Conservation (phyloP, 306 rosid species). For the Betula pendula region DNA sequence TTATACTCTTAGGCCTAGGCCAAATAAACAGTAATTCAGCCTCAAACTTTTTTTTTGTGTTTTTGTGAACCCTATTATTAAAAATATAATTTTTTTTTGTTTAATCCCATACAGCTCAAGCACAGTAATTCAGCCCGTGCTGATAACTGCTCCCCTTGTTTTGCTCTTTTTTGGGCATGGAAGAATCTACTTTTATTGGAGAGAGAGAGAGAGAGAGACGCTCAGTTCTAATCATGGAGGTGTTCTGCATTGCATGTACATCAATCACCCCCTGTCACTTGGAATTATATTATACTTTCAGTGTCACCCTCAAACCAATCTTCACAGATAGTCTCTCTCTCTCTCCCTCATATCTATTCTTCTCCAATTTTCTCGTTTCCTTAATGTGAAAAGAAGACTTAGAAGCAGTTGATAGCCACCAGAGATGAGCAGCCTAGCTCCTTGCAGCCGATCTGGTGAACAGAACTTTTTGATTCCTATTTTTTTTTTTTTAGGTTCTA, state of each 20-base stretch:
- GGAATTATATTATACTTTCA: conserved; percentile 39
- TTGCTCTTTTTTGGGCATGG: conserved; percentile 48
- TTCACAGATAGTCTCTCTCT: background rate
- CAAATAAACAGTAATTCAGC: too few species aligned
- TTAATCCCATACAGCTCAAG: too few species aligned
- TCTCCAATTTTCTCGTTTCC: conserved; percentile 1
- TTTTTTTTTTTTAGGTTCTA: background rate
- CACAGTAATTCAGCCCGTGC: too few species aligned
- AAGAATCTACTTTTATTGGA: conserved; percentile 56
- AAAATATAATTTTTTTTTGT: too few species aligned
- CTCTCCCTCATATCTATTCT: conserved; percentile 1
- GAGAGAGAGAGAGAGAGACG: conserved; percentile 30
- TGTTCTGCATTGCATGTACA: conserved; percentile 92
- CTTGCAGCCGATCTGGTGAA: conserved; percentile 85
- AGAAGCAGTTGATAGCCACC: background rate
- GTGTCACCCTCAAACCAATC: conserved; percentile 26
- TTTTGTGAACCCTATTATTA: too few species aligned
- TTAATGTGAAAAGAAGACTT: conserved; percentile 21
- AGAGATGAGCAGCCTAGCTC: conserved; percentile 58
- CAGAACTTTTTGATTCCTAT: background rate
- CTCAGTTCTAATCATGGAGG: conserved; percentile 63
- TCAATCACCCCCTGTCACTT: conserved; percentile 57
- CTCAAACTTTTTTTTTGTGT: too few species aligned
- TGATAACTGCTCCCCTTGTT: too few species aligned
- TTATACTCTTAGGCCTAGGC: too few species aligned